These are phyloP conservation scores for Polysphondylium violaceum DNA, from an alignment of 78 protist species.

Conservation along the genomic window DNA sequence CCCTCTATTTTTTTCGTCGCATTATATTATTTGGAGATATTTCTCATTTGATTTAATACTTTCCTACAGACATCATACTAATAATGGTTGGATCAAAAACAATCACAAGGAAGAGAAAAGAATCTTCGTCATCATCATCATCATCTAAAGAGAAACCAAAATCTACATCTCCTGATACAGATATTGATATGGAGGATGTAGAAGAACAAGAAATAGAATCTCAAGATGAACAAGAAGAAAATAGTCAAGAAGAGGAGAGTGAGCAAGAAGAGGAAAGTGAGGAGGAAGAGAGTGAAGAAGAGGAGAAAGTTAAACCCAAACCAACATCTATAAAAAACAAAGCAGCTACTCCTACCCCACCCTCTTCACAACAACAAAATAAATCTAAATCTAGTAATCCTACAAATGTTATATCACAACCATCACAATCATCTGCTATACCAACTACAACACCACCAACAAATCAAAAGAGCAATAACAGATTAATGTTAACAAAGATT, in stretches of 20 bases:
- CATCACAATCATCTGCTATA: neutral
- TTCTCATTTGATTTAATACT: no score
- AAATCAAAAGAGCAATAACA: slow-evolving; percentile 15
- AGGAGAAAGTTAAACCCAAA: neutral
- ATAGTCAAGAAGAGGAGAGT: neutral
- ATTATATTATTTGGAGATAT: no score
- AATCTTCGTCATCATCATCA: no score
- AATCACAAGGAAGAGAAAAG: no score
- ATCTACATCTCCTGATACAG: no score
- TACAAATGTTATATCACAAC: neutral
- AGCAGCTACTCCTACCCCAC: neutral
- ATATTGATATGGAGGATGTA: neutral
- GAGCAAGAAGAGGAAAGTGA: slow-evolving; percentile 1
- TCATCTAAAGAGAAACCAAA: no score
- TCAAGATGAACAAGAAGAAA: neutral
- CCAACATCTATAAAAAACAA: neutral
- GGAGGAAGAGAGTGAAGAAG: neutral
- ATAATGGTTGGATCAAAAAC: no score
- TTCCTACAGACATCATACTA: no score
- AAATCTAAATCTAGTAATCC: neutral
- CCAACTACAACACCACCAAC: neutral
- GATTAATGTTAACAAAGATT: slow-evolving; percentile 94
- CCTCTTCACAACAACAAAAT: neutral
- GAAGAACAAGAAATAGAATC: slow-evolving; percentile 2
- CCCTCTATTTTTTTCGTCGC: no score